phyloP scores from a whole-genome alignment of 176 grass and related monocot genomes.

The Saccharum spontaneum region DNA sequence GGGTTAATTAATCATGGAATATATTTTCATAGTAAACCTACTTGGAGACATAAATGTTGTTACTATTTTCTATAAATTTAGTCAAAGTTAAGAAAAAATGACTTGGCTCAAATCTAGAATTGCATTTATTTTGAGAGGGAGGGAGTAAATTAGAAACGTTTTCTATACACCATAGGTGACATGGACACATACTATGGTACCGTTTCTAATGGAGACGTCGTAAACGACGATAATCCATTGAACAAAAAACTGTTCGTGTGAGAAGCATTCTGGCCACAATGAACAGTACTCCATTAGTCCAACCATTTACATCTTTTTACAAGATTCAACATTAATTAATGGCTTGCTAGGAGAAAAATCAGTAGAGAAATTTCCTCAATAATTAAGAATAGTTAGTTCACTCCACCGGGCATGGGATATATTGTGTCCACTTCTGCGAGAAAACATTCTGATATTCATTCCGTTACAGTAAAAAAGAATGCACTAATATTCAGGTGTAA shows the following conservation, averaged over 20 bases:
- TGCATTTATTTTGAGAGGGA: neutral
- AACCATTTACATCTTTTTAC: neutral
- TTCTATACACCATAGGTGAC: neutral
- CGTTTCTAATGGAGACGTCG: neutral
- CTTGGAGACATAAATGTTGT: neutral
- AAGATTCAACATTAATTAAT: neutral
- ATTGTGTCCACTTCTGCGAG: neutral
- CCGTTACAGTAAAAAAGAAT: neutral
- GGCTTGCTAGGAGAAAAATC: neutral
- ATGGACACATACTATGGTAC: neutral
- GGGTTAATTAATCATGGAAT: neutral
- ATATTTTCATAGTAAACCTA: neutral
- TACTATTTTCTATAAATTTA: neutral
- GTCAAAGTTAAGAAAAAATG: neutral
- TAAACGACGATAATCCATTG: neutral
- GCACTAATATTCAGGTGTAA: neutral
- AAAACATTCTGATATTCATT: neutral
- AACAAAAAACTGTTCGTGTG: neutral
- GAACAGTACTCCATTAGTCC: neutral
- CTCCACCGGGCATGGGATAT: neutral
- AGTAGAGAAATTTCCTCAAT: neutral
- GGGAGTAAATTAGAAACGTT: neutral
- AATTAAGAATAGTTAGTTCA: neutral
- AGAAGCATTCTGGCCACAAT: neutral
- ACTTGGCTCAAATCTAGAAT: neutral